Evolutionary conservation across 352 stramenopile species (phyloP), one percentile per base, ranked within the genome.

Genomic region (Globisporangium paroecandrum): DNA sequence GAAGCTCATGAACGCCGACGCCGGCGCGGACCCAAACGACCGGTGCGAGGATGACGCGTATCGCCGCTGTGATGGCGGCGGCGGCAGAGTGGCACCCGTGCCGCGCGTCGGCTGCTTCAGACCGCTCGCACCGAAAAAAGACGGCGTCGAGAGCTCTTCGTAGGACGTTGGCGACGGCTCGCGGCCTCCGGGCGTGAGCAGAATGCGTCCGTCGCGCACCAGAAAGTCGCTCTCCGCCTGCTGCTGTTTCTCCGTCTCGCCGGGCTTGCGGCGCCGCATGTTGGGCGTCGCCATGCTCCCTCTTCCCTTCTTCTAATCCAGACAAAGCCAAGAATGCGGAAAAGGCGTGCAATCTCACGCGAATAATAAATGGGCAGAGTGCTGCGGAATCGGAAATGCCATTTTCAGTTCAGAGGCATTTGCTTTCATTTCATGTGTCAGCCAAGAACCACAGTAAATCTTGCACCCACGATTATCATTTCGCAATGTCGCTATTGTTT

Each of bases 71-170:
- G 64, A 38, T 13, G 64, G 32, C 43, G 43, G 43, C 18, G 43
- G 43, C 18, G 43, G 43, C 18, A 51, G 43, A n/a, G 41, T 7
- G 20, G 13, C 47, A 18, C 38, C 43, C 8, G 25, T 46, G 36
- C 9, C 13, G 13, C 22, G 34, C 46, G 6, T 22, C 22, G 24
- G n/a, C 22, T 29, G 65, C 24, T 25, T 70, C 3, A n/a, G 3
- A 29, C 38, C 41, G 59, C 41, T 29, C 43, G 43, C 43, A 15
- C 43, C 43, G 43, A 51, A 51, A 25, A 62, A 43, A 6, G 65
- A 46, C 18, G 78, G 78, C 47, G 78, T 81, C 15, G 64, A 62
- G 62, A 83, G 55, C 49, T 81, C 74, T 41, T 80, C 76, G 65
- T 82, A 86, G 6, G 66, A 38, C 29, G 58, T 65, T 15, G 66